Evolutionary conservation across 768 basidiomycete species (phyloP).

Genomic region (Boletales sp.): DNA sequence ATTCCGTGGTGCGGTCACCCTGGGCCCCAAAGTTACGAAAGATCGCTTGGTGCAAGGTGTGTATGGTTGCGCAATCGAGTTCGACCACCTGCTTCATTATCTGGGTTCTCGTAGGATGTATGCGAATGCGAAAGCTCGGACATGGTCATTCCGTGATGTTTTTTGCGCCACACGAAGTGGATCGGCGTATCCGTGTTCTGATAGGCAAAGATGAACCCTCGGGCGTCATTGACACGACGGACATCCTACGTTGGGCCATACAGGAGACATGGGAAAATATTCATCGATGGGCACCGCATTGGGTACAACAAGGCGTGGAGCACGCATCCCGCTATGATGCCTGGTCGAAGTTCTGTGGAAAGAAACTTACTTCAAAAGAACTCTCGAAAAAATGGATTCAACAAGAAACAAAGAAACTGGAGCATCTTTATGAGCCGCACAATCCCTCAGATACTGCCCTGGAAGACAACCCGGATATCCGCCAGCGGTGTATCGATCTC

Average conservation of each 20-base stretch:
- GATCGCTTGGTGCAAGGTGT: background rate
- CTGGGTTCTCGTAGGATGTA: background rate
- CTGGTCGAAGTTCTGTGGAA: background rate
- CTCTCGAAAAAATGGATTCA: background rate
- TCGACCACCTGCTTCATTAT: background rate
- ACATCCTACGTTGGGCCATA: background rate
- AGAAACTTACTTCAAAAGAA: background rate
- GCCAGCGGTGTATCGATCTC: too few species aligned
- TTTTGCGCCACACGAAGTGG: background rate
- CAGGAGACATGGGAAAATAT: background rate
- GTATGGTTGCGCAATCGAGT: background rate
- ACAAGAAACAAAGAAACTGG: background rate
- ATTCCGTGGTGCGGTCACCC: background rate
- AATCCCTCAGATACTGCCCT: too few species aligned
- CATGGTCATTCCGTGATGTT: background rate
- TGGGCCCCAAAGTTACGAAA: background rate
- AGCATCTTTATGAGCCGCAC: too few species aligned
- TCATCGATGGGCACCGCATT: background rate
- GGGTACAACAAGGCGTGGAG: background rate
- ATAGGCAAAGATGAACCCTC: background rate
- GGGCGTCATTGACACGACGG: background rate
- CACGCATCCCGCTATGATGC: background rate
- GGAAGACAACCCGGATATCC: background rate
- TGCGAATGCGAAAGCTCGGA: background rate
- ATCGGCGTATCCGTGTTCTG: background rate